Evolutionary conservation across 2,329 filamentous ascomycete genomes (phyloP).

Genomic region (Nemania bipapillata): DNA sequence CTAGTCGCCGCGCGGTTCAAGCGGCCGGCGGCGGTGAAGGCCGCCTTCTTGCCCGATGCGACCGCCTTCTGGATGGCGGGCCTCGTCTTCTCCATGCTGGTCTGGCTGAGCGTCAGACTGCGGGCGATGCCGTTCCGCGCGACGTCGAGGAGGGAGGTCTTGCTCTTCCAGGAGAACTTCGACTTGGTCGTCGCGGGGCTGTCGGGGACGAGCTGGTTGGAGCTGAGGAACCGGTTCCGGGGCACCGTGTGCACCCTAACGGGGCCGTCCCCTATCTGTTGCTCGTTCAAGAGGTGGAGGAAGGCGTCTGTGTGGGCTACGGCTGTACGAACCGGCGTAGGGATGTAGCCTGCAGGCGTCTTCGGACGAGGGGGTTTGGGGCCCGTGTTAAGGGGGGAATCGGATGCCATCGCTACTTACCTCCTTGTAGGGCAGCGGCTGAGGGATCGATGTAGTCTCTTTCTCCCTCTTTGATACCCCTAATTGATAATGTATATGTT

Average conservation of each 20-base stretch:
- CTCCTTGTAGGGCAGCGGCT: background rate
- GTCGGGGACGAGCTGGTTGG: background rate
- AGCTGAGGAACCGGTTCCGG: slow-evolving; percentile 3
- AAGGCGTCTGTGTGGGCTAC: slow-evolving; percentile 13
- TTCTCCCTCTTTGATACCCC: background rate
- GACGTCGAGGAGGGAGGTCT: slow-evolving; percentile 4
- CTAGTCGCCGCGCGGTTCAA: slow-evolving; percentile 3
- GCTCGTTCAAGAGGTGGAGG: slow-evolving; percentile 17
- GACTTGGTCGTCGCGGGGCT: background rate
- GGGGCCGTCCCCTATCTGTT: background rate
- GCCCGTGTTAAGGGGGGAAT: background rate
- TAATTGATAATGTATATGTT: background rate
- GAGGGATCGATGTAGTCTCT: background rate
- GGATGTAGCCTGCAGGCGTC: slow-evolving; percentile 20
- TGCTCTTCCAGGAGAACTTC: slow-evolving; percentile 11
- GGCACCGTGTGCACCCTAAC: slow-evolving; percentile 6
- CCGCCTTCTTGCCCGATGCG: slow-evolving; percentile 8
- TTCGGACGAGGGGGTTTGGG: slow-evolving; percentile 21
- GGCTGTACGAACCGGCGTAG: slow-evolving; percentile 20
- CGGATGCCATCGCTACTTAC: slow-evolving; percentile 15
- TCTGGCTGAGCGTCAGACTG: background rate
- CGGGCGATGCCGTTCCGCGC: background rate
- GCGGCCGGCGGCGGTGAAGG: background rate
- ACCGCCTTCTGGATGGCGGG: slow-evolving; percentile 9
- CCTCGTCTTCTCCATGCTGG: slow-evolving; percentile 13